Percentiles rank a stretch among this genome's conserved stretches.
phyloP scores from a whole-genome alignment of 345 rosid species.

The Toxicodendron radicans region DNA sequence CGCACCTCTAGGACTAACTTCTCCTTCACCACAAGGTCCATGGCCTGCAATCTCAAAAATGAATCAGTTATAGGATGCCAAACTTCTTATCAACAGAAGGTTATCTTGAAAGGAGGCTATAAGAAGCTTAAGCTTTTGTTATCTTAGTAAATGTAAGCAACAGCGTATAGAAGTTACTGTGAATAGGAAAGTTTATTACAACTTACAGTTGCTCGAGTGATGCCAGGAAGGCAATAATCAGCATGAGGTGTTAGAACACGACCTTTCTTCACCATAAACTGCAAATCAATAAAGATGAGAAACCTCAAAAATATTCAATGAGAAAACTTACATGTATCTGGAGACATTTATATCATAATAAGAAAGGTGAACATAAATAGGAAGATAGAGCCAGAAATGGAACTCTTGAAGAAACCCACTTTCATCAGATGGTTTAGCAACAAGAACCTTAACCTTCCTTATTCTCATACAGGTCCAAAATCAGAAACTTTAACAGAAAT shows the following conservation, averaged over 20 bases:
- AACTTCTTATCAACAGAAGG: not conserved
- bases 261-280: constrained; percentile 90
- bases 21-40: constrained; percentile 79
- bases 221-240: constrained; percentile 94
- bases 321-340: not conserved
- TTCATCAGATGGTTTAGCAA: not conserved
- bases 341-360: not conserved
- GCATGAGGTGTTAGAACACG: constrained; percentile 81
- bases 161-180: not conserved
- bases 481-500: not conserved
- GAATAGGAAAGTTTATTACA: constrained; percentile 11
- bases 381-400: not conserved
- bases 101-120: not conserved
- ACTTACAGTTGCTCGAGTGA: constrained; percentile 84
- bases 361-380: not conserved
- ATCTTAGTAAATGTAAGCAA: not conserved
- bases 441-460: not conserved
- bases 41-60: constrained; percentile 48
- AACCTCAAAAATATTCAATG: not conserved
- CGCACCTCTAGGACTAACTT: constrained; percentile 62
- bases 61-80: not conserved
- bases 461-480: constrained; percentile 1
- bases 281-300: constrained; percentile 22
- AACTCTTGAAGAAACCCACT: too few relatives aligned
- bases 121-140: not conserved